Base-by-base conservation (phyloP, 352 stramenopile species). In the Phytophthora litchii region DNA sequence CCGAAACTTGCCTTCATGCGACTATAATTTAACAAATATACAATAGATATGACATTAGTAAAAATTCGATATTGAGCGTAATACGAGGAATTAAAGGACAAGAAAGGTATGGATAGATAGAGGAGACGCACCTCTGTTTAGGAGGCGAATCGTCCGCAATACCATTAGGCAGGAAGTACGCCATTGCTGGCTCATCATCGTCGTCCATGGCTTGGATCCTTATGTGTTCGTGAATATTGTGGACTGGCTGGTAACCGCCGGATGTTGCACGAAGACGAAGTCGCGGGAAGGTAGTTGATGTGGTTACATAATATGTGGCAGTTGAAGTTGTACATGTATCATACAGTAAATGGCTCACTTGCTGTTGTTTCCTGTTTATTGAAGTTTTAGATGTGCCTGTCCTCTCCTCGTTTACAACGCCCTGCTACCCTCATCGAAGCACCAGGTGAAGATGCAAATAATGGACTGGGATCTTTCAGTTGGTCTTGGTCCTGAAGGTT, bases 151-250 rank as follows among this genome's bases (percentile, higher is more conserved):
- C 86, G 43, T 93, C 83, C 10, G 83, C 70, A 63, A 95, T 95
- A 52, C 83, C 86, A 38, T 89, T 80, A n/a, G 83, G 86, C 35
- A 95, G 69, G 61, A 95, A 95, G 54, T 95, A 95, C 54, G 80
- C 54, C 80, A 92, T 83, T 37, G 65, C 65, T 43, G 67, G 62
- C 27, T 92, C 83, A 20, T 84, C 83, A 51, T 89, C 83, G 27
- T 49, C 71, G 60, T 84, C 54, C 64, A 79, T 76, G 17, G 38
- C 37, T 9, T 37, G 23, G 59, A 54, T 63, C 53, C 45, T 56
- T 12, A n/a, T 50, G n/a, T 42, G 34, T 16, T n/a, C n/a, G n/a
- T n/a, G n/a, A 10, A 34, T 37, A 11, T 27, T 56, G 42, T 48
- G 41, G 57, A 44, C 58, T 61, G 43, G 58, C 43, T 67, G 50